Base-by-base conservation (phyloP, 2,329 filamentous ascomycete genomes). In the Pyricularia grisea region DNA sequence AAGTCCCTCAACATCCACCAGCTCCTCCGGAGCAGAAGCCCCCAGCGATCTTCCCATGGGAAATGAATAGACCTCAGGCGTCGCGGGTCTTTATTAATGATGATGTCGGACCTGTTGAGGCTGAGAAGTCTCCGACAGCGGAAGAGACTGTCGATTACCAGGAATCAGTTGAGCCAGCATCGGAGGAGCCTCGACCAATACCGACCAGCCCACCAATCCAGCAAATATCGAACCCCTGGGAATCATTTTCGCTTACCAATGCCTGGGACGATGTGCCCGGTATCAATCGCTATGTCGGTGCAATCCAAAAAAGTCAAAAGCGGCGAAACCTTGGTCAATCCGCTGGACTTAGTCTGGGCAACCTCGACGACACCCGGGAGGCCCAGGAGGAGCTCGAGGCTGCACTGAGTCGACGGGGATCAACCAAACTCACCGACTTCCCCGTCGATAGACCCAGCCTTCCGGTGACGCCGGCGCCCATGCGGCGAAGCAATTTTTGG, bases 231-330 rank as follows among this genome's bases (percentile, higher is more conserved):
- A 84, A 90, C 74, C 85, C 88, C 25, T 97, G 92, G 92, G 85
- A 88, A 71, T 84, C 84, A 65, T 97, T 91, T 77, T 83, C 87
- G n/a, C 86, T 88, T 65, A 87, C 84, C 67, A 99, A 98, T 78
- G 94, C 93, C 20, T 99, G 95, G 95, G 95, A 99, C 75, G 92
- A 92, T 68, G 87, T 96, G 68, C 92, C 92, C 14, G 91, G 92
- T 72, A 99, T 99, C 74, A 89, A 92, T 74, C 87, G 87, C 72
- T 99, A 97, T 76, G 92, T 98, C 68, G 91, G 92, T 72, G 85
- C 87, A 68, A 82, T 97, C 69, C 88, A 91, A 74, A 78, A 76
- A 70, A 79, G 77, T 71, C 42, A 50, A n/a, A n/a, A 50, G 42
- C 20, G 42, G 42, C 42, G 20, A 50, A 50, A 9, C 10, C 20